Percentiles rank a stretch among this genome's conserved stretches.
Conservation (phyloP, 1,139 yeast genomes). For the Dujonia santamariae region DNA sequence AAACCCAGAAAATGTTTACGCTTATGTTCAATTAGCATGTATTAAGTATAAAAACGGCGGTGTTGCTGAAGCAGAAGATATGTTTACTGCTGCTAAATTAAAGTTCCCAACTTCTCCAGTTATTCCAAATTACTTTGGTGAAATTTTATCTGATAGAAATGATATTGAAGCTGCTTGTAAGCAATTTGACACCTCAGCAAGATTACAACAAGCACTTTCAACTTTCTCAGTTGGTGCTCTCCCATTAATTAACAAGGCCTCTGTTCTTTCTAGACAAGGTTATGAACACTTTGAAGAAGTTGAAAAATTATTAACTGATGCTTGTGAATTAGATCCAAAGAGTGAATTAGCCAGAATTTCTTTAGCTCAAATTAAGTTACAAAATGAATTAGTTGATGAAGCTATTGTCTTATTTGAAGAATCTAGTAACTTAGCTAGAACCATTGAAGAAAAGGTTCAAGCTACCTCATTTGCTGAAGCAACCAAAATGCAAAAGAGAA, state of each 20-base stretch:
- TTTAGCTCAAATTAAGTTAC: conserved; percentile 86
- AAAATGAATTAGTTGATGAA: conserved; percentile 76
- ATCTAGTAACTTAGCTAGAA: conserved; percentile 78
- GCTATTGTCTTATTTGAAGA: conserved; percentile 82
- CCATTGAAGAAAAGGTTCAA: conserved; percentile 83
- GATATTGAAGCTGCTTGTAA: conserved; percentile 69
- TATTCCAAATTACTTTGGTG: conserved; percentile 94
- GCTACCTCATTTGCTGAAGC: conserved; percentile 94
- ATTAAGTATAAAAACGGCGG: conserved; percentile 82
- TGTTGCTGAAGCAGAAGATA: conserved; percentile 54
- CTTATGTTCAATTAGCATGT: conserved; percentile 92
- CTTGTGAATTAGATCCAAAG: conserved; percentile 80
- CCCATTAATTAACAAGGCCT: conserved; percentile 88
- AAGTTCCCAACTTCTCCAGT: conserved; percentile 87
- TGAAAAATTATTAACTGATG: conserved; percentile 65
- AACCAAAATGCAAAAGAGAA: conserved; percentile 73
- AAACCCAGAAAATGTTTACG: conserved; percentile 75
- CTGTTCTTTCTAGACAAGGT: conserved; percentile 62
- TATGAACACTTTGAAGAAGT: conserved; percentile 58
- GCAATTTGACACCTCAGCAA: conserved; percentile 84
- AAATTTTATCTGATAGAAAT: conserved; percentile 81
- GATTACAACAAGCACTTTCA: conserved; percentile 70
- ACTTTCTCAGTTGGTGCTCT: conserved; percentile 74
- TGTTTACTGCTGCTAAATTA: conserved; percentile 71
- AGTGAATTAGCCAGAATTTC: conserved; percentile 87